A percentile compares a stretch with the other conserved stretches of the same genome.
These are phyloP conservation scores for Podospora pseudoanserina DNA, from an alignment of 495 filamentous ascomycete species.

Conservation along the genomic window DNA sequence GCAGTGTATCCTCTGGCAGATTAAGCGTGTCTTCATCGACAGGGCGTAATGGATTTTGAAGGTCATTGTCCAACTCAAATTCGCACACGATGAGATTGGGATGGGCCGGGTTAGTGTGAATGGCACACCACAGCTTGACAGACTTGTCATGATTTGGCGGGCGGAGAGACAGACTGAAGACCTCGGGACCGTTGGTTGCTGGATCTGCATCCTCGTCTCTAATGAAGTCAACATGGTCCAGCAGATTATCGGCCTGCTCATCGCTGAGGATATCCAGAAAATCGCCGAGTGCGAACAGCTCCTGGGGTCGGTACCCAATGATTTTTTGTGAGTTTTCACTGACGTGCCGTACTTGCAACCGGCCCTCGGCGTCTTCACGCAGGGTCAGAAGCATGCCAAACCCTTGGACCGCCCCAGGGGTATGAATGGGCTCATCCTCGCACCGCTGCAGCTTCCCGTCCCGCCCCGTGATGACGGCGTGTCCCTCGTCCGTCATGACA, in stretches of 20 bases:
- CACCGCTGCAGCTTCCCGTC: slow-evolving; percentile 69
- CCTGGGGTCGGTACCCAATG: slow-evolving; percentile 73
- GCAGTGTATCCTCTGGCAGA: slow-evolving; percentile 69
- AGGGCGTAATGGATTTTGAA: slow-evolving; percentile 62
- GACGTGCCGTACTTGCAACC: slow-evolving; percentile 67
- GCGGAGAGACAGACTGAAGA: slow-evolving; percentile 72
- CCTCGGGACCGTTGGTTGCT: slow-evolving; percentile 72
- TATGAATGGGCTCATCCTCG: slow-evolving; percentile 92
- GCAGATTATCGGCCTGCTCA: slow-evolving; percentile 75
- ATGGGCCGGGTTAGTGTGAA: slow-evolving; percentile 66
- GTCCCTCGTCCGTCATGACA: slow-evolving; percentile 71
- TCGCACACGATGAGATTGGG: slow-evolving; percentile 80
- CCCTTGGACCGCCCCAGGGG: slow-evolving; percentile 82
- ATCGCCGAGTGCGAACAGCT: slow-evolving; percentile 69
- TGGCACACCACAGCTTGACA: slow-evolving; percentile 82
- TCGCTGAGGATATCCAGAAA: slow-evolving; percentile 79
- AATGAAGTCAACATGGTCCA: slow-evolving; percentile 88
- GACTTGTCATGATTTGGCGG: slow-evolving; percentile 45
- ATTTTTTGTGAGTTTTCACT: slow-evolving; percentile 82
- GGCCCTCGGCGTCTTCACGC: slow-evolving; percentile 65
- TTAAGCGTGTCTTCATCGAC: slow-evolving; percentile 54
- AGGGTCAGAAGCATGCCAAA: slow-evolving; percentile 79
- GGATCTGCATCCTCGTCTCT: slow-evolving; percentile 73
- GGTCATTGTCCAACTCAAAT: slow-evolving; percentile 86
- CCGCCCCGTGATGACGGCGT: slow-evolving; percentile 80